Evolutionary conservation across 2,329 filamentous ascomycete genomes (phyloP).

Genomic region (Metarhizium robertsii): DNA sequence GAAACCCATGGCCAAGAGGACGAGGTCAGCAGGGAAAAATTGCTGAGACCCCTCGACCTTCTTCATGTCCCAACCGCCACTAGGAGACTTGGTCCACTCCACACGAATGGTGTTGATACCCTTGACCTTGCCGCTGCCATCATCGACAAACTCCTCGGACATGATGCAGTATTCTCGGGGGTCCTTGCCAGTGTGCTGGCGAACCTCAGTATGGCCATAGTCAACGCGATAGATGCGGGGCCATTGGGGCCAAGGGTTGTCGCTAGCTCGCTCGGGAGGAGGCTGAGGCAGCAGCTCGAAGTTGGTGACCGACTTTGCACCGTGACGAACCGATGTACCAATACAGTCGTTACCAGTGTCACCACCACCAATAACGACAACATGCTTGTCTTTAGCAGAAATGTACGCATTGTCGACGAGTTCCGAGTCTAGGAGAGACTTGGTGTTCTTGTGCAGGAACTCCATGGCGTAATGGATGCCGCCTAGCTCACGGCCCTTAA

Average conservation of each 20-base stretch:
- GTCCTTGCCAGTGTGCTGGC: conserved; percentile 91
- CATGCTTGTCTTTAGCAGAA: conserved; percentile 89
- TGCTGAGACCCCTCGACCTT: conserved; percentile 87
- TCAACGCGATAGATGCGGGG: conserved; percentile 97
- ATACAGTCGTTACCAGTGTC: conserved; percentile 98
- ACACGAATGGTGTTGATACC: conserved; percentile 94
- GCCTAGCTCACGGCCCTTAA: conserved; percentile 77
- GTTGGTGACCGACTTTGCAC: conserved; percentile 92
- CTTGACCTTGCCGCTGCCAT: conserved; percentile 79
- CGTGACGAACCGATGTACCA: conserved; percentile 89
- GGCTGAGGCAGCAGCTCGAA: conserved; percentile 93
- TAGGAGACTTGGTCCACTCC: conserved; percentile 86
- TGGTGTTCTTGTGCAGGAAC: conserved; percentile 95
- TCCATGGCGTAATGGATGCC: conserved; percentile 97
- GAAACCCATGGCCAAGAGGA: conserved; percentile 96
- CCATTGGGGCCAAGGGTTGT: conserved; percentile 99
- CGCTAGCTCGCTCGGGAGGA: conserved; percentile 76
- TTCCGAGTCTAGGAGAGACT: conserved; percentile 88
- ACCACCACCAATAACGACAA: conserved; percentile 93
- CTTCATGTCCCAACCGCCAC: conserved; percentile 97
- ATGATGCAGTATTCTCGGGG: conserved; percentile 97
- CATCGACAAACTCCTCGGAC: conserved; percentile 92
- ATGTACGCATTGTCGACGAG: conserved; percentile 80
- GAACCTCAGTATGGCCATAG: conserved; percentile 92
- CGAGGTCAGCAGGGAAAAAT: conserved; percentile 93